Evolutionary conservation across 345 rosid genomes (phyloP), one percentile per base, ranked within the genome.

Genomic region (Bruguiera sexangula): DNA sequence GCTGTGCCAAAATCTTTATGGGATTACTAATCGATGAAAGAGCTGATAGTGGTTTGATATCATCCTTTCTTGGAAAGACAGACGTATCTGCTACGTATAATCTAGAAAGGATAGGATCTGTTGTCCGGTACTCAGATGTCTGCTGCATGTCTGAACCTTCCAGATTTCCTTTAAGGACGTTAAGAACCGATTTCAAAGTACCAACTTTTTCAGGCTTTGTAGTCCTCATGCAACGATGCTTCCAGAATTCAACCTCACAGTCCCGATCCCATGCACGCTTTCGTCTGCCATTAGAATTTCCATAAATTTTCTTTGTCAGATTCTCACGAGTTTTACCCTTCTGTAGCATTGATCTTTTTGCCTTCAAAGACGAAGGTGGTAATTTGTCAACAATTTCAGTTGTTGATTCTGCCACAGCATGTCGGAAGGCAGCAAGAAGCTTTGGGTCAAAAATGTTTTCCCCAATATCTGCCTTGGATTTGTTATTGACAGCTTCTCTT

Each of bases 241-340:
- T 95, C 99, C 99, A 95, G 81, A 95, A 95, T 75, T 95, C 99
- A 63, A 95, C 96, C 72, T 89, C 99, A 81, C 99, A 95, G 70
- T 92, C 98, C 57, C 99, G 82, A 71, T 86, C 92, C 99, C 99
- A 95, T 59, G 91, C 96, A 70, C 85, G 93, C 80, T 67, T 90
- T 70, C 98, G 80, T 79, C 81, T 88, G 68, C 99, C 99, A 78
- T 88, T 95, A 58, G 89, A 73, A 78, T 85, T 84, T 61, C 85
- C 94, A 78, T 95, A 95, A 56, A 95, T 92, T 81, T 95, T 95
- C 82, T 87, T 92, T 0, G 99, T 95, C 52, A 95, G 85, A 84
- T 87, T 90, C 82, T 95, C 99, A 55, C 99, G 91, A 55, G 92
- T 87, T 86, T 92, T 95, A 70, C 99, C 98, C 82, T 92, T 95